Evolutionary conservation across 176 grass and related monocot genomes (phyloP).

Genomic region (Paspalum notatum): DNA sequence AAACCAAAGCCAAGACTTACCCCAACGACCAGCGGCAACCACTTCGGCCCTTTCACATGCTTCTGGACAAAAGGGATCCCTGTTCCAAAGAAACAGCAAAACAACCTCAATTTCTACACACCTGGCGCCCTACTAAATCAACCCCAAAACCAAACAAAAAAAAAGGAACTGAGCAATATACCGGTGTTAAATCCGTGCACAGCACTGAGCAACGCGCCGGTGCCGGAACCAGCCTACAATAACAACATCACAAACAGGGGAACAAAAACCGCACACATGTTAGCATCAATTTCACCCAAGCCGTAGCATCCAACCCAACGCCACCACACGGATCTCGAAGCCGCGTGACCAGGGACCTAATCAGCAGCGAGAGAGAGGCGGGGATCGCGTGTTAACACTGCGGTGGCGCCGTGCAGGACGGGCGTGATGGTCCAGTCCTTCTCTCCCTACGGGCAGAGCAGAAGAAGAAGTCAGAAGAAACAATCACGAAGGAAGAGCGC

Average conservation of each 20-base stretch:
- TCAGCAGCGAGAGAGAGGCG: background rate
- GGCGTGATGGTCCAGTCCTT: constrained; percentile 81
- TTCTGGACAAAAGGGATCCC: constrained; percentile 91
- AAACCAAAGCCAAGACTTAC: constrained; percentile 44
- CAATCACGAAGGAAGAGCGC: background rate
- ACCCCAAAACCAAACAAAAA: background rate
- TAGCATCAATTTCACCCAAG: background rate
- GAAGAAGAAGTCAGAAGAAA: background rate
- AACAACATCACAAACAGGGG: constrained; percentile 27
- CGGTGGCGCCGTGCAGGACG: constrained; percentile 78
- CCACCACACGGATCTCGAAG: background rate
- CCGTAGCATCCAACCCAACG: background rate
- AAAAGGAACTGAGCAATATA: constrained; percentile 15
- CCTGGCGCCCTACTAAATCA: background rate
- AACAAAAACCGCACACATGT: constrained; percentile 7
- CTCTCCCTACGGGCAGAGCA: constrained; percentile 56
- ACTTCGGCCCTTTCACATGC: constrained; percentile 86
- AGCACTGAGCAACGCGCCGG: constrained; percentile 82
- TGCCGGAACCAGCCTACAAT: constrained; percentile 73
- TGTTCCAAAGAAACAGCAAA: constrained; percentile 44
- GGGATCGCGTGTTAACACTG: constrained; percentile 64
- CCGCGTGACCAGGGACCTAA: background rate
- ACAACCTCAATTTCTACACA: background rate
- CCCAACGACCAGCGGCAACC: constrained; percentile 78
- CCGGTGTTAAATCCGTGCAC: constrained; percentile 89